A percentile compares a stretch with the other conserved stretches of the same genome.
Evolutionary conservation across 192 early-diverging fungal genomes (phyloP).

Genomic region (Coemansia sp.): DNA sequence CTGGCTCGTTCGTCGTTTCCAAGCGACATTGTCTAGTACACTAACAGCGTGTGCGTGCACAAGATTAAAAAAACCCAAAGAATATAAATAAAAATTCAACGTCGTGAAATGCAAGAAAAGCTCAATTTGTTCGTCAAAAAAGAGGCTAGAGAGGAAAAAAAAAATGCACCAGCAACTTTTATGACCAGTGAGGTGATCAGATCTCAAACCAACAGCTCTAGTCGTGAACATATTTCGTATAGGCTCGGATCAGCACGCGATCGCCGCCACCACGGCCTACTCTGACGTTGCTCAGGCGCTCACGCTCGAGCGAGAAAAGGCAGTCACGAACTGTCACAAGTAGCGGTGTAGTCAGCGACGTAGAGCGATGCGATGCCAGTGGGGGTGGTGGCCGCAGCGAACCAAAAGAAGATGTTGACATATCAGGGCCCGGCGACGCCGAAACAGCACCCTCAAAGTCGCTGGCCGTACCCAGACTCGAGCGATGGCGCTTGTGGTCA

Average conservation of each 20-base stretch:
- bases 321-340: constrained; percentile 72
- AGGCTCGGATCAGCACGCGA: constrained; percentile 44
- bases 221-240: constrained; percentile 18
- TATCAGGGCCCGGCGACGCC: constrained; percentile 22
- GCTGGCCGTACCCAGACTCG: constrained; percentile 25
- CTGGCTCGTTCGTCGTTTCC: background rate
- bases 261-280: constrained; percentile 45
- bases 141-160: background rate
- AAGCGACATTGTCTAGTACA: background rate
- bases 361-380: constrained; percentile 30
- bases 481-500: constrained; percentile 33
- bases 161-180: background rate
- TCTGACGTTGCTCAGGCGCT: constrained; percentile 49
- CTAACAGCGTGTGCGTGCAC: background rate
- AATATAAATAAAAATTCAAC: background rate
- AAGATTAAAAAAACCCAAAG: background rate
- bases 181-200: background rate
- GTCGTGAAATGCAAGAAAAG: background rate
- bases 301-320: constrained; percentile 71
- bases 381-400: constrained; percentile 10
- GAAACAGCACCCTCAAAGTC: constrained; percentile 25
- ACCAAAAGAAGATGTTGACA: constrained; percentile 2
- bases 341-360: constrained; percentile 41
- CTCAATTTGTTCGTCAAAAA: background rate
- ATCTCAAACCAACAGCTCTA: background rate